Base-by-base conservation (phyloP, 768 basidiomycete species). In the Lactifluus hygrophoroides region DNA sequence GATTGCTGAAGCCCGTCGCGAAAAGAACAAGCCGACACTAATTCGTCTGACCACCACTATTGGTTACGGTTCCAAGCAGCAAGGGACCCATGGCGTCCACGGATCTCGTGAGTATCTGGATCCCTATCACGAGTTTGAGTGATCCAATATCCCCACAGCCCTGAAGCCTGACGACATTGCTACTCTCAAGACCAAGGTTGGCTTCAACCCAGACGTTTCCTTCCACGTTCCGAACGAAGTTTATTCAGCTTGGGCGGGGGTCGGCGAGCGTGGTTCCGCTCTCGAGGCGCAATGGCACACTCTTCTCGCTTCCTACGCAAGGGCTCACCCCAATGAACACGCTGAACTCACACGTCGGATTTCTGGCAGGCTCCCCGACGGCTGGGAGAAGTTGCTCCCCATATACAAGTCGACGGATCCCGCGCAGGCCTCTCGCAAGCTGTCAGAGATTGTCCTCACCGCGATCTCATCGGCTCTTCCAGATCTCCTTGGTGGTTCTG, bases 31-130 rank as follows among this genome's bases (percentile, higher is more conserved):
- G 75, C 94, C 94, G 27, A 90, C 92, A 37, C 77, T 97, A 65
- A 89, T 96, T 71, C 79, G 83, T 60, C 75, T 95, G 56, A 83
- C 78, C 67, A 96, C 94, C 53, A 96, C 87, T 45, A 97, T 97
- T 62, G 94, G 94, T 40, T 96, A 80, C 69, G 94, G 94, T 61
- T 96, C 94, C 34, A 90, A 89, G 76, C 80, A 84, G 69, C 87
- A 92, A 71, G 94, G 94, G 61, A 93, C 92, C 9, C 92, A 95
- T 68, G 90, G 90, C 65, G 91, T 96, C 61, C 94, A 97, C 72
- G 94, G 94, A 65, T 71, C 92, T 73, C 92, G 90, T 94, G 69
- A 68, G 91, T 83, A 25, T 34, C n/a, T 25, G 14, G 30, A 53
- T 42, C 44, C n/a, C 59, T 40, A 13, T n/a, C 53, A 55, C 42